Percentiles rank a stretch among this genome's conserved stretches.
Conservation (phyloP, 2,329 filamentous ascomycete species). For the Allantophomopsis cytisporea region DNA sequence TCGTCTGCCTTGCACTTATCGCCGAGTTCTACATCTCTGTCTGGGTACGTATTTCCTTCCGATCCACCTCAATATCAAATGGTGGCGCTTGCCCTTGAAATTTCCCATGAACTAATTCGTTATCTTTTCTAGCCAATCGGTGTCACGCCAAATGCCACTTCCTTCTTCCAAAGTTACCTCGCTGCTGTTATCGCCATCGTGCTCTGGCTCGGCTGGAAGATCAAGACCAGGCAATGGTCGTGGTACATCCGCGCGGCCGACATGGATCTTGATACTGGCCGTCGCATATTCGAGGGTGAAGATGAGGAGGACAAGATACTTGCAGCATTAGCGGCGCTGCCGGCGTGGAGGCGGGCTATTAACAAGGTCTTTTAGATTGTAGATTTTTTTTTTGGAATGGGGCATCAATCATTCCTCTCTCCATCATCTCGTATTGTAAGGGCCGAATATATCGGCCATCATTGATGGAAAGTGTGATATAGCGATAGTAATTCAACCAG, state of each 20-base stretch:
- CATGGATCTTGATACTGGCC: conserved; percentile 55
- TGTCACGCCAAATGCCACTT: conserved; percentile 23
- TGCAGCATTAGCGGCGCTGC: conserved; percentile 33
- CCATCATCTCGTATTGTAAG: no score
- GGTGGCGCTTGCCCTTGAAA: background rate
- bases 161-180: conserved; percentile 40
- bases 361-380: conserved; percentile 1
- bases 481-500: no score
- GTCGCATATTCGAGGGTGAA: conserved; percentile 40
- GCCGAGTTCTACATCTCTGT: conserved; percentile 23
- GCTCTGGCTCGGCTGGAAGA: conserved; percentile 41
- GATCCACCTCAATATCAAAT: background rate
- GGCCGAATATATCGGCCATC: no score
- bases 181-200: conserved; percentile 35
- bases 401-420: no score
- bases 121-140: conserved; percentile 37
- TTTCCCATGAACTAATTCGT: conserved; percentile 24
- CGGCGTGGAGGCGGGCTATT: conserved; percentile 26
- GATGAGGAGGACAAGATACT: conserved; percentile 29
- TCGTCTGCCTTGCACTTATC: conserved; percentile 55
- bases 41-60: no score
- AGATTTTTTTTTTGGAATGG: no score
- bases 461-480: no score
- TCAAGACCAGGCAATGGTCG: no score
- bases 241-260: conserved; percentile 30